Evolutionary conservation across 2,329 filamentous ascomycete species (phyloP).

Genomic region (Aspergillus novofumigatus): DNA sequence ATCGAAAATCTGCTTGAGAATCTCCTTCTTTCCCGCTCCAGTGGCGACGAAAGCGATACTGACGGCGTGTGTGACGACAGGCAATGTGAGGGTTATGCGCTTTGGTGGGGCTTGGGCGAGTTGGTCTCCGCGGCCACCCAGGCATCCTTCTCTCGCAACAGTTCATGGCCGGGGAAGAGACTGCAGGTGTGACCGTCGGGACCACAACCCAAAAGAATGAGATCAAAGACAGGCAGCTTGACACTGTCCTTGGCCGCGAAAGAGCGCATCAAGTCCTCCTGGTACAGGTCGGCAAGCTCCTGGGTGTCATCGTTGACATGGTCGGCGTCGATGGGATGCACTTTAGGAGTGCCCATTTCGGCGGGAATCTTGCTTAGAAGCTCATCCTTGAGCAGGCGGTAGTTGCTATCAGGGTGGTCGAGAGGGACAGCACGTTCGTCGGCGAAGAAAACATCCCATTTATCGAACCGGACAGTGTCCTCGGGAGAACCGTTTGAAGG

Average conservation of each 20-base stretch:
- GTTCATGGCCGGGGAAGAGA: constrained; percentile 83
- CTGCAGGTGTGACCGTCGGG: constrained; percentile 97
- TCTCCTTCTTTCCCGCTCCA: constrained; percentile 81
- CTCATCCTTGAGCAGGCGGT: constrained; percentile 79
- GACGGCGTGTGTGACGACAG: constrained; percentile 81
- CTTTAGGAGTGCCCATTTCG: constrained; percentile 60
- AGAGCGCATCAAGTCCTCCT: constrained; percentile 75
- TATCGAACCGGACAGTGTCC: constrained; percentile 69
- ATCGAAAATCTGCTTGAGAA: constrained; percentile 91
- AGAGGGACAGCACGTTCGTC: constrained; percentile 94
- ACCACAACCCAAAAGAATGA: constrained; percentile 87
- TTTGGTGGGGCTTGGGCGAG: constrained; percentile 91
- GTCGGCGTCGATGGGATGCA: constrained; percentile 72
- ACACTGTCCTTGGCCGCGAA: constrained; percentile 94
- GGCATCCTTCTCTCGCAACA: constrained; percentile 79
- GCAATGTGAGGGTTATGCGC: constrained; percentile 87
- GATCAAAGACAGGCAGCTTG: constrained; percentile 89
- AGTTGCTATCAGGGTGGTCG: constrained; percentile 91
- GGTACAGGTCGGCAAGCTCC: constrained; percentile 90
- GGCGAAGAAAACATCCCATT: constrained; percentile 98
- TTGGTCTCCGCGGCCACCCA: constrained; percentile 93
- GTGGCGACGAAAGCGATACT: constrained; percentile 90
- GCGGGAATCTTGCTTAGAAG: constrained; percentile 81
- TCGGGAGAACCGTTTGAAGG: constrained; percentile 46
- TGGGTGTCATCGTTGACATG: constrained; percentile 72